A percentile compares a stretch with the other conserved stretches of the same genome.
Conservation (phyloP, 805 yeast species). For the Myxozyma melibiosi region DNA sequence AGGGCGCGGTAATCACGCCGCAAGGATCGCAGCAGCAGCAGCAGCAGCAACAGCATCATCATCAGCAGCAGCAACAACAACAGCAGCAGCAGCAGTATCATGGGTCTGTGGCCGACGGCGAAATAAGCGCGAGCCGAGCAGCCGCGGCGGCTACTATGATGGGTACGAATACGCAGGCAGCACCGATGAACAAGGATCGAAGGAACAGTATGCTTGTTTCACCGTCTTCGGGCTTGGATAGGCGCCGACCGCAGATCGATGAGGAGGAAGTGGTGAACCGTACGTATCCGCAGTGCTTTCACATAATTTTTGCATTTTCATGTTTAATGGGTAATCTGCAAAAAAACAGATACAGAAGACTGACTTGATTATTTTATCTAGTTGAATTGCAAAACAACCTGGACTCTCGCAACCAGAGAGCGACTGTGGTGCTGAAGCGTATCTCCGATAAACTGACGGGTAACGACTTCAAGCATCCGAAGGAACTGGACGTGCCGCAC, state of each 20-base stretch:
- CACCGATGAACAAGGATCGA: constrained; percentile 51
- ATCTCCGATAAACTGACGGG: constrained; percentile 93
- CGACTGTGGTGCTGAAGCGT: constrained; percentile 83
- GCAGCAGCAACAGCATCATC: not conserved
- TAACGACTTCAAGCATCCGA: constrained; percentile 76
- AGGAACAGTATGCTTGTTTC: constrained; percentile 17
- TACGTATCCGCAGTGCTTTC: constrained; percentile 4
- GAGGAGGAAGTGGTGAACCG: constrained; percentile 69
- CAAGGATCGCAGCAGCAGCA: not conserved
- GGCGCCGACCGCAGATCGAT: constrained; percentile 49
- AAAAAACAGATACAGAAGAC: not conserved
- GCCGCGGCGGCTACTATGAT: constrained; percentile 11
- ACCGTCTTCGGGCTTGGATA: constrained; percentile 25
- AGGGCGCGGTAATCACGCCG: not conserved
- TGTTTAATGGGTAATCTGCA: not conserved
- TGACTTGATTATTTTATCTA: not conserved
- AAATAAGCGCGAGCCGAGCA: not conserved
- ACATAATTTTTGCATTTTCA: not conserved
- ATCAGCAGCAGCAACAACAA: constrained; percentile 1
- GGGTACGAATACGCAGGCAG: constrained; percentile 2
- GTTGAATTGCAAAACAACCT: constrained; percentile 65
- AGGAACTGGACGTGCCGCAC: constrained; percentile 74
- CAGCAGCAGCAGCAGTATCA: constrained; percentile 2
- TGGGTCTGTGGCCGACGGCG: not conserved
- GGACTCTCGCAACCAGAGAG: constrained; percentile 83